Conservation (phyloP, 257 asterid genomes). For the Scutellaria baicalensis region DNA sequence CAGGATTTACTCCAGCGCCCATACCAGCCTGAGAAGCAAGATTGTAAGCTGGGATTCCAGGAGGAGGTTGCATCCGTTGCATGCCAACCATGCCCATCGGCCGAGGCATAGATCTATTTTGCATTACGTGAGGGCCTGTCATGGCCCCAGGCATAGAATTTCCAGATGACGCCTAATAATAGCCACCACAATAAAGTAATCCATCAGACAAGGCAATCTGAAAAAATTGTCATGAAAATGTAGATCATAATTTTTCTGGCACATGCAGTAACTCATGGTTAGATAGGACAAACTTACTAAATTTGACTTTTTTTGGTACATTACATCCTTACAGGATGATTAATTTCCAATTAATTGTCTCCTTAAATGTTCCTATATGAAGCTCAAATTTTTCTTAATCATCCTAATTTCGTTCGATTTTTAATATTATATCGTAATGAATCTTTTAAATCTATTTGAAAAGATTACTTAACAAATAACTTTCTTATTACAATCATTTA, state of each 20-base stretch:
- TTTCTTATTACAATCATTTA: not conserved
- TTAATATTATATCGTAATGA: not conserved
- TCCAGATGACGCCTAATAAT: slow-evolving; percentile 63
- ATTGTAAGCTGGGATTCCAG: slow-evolving; percentile 75
- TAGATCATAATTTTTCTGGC: not conserved
- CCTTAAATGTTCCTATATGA: too few species aligned
- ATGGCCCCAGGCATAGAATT: slow-evolving; percentile 57
- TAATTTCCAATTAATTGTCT: not conserved
- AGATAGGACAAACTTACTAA: not conserved
- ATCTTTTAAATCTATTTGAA: too few species aligned
- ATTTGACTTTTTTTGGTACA: not conserved
- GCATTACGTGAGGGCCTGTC: slow-evolving; percentile 76
- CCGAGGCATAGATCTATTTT: slow-evolving; percentile 71
- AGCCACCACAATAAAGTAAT: not conserved
- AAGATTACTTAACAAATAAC: too few species aligned
- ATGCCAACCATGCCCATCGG: slow-evolving; percentile 75
- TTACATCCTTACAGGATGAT: not conserved
- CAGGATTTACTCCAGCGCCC: slow-evolving; percentile 46
- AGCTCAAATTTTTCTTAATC: not conserved
- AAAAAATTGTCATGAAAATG: not conserved
- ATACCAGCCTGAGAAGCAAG: slow-evolving; percentile 83
- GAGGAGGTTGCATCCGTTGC: slow-evolving; percentile 88
- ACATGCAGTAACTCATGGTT: not conserved
- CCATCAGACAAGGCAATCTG: slow-evolving; percentile 2
- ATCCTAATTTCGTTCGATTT: not conserved